These are phyloP conservation scores for Naganishia liquefaciens DNA, from an alignment of 1,284 basidiomycete genomes.

Conservation along the genomic window DNA sequence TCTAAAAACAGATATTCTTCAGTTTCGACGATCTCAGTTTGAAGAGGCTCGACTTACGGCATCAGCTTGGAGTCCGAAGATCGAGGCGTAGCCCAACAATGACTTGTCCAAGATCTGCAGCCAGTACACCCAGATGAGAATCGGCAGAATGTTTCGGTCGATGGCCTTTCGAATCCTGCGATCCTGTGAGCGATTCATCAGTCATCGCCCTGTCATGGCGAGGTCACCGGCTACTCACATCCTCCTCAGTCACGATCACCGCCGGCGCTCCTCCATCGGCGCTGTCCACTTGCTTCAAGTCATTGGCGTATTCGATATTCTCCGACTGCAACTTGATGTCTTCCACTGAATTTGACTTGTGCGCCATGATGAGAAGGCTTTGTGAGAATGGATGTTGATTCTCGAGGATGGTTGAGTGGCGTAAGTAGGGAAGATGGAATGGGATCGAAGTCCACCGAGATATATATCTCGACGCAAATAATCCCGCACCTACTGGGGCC, in stretches of 20 bases:
- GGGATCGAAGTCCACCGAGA: too few species aligned
- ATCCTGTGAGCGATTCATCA: neutral
- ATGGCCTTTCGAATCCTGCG: slow-evolving; percentile 27
- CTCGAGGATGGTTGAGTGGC: too few species aligned
- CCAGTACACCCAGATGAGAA: slow-evolving; percentile 48
- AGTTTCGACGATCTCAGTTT: neutral
- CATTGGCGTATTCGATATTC: slow-evolving; percentile 20
- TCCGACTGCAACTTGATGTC: slow-evolving; percentile 18
- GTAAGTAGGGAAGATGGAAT: too few species aligned
- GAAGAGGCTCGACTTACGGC: slow-evolving; percentile 14
- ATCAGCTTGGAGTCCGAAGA: slow-evolving; percentile 42
- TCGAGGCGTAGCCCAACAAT: slow-evolving; percentile 34
- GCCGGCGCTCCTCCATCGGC: neutral
- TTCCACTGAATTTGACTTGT: slow-evolving; percentile 8
- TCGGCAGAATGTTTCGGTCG: slow-evolving; percentile 33
- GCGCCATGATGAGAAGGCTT: slow-evolving; percentile 7
- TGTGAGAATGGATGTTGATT: neutral
- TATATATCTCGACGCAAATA: too few species aligned
- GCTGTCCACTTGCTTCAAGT: slow-evolving; percentile 9
- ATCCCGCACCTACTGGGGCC: too few species aligned
- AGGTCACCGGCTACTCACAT: neutral
- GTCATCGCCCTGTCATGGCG: neutral
- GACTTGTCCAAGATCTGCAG: slow-evolving; percentile 50
- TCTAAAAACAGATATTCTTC: neutral
- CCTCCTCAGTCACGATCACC: slow-evolving; percentile 20